Percentiles rank a stretch among this genome's conserved stretches.
Conservation (phyloP, 1,284 basidiomycete genomes). For the Melampsora occidentalis region DNA sequence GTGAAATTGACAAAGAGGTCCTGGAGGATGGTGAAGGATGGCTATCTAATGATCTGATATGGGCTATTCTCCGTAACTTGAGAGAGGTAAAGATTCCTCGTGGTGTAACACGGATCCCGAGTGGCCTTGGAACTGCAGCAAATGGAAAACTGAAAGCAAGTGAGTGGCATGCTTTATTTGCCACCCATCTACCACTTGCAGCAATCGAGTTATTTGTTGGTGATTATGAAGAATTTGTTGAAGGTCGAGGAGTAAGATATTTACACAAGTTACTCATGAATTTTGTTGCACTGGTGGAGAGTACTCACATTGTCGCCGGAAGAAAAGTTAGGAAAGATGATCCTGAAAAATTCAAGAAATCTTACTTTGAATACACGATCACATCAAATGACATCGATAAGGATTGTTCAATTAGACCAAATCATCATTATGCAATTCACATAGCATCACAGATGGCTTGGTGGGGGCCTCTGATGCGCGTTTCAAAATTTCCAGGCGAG, state of each 20-base stretch:
- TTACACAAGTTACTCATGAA: too few species aligned
- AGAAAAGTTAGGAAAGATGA: too few species aligned
- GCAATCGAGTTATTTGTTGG: conserved; percentile 17
- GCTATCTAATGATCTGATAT: too few species aligned
- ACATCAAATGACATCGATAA: too few species aligned
- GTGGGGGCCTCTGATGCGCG: conserved; percentile 15
- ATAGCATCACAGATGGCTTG: not conserved
- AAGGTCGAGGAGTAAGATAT: too few species aligned
- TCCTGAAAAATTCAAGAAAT: too few species aligned
- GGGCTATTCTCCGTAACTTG: not conserved
- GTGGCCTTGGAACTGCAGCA: conserved; percentile 11
- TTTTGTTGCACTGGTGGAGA: too few species aligned
- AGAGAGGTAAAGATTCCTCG: conserved; percentile 11
- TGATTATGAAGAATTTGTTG: too few species aligned
- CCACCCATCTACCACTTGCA: conserved; percentile 9
- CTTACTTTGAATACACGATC: too few species aligned
- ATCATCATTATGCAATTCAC: conserved; percentile 28
- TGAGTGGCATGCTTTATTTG: conserved; percentile 21
- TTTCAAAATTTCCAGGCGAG: conserved; percentile 28
- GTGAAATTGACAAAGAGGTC: too few species aligned
- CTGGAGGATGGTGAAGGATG: too few species aligned
- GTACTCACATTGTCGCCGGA: too few species aligned
- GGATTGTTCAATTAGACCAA: not conserved
- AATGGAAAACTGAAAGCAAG: conserved; percentile 30
- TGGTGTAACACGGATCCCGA: conserved; percentile 7